Base-by-base conservation (phyloP, 1,139 yeast genomes). In the Pichia kudriavzevii region DNA sequence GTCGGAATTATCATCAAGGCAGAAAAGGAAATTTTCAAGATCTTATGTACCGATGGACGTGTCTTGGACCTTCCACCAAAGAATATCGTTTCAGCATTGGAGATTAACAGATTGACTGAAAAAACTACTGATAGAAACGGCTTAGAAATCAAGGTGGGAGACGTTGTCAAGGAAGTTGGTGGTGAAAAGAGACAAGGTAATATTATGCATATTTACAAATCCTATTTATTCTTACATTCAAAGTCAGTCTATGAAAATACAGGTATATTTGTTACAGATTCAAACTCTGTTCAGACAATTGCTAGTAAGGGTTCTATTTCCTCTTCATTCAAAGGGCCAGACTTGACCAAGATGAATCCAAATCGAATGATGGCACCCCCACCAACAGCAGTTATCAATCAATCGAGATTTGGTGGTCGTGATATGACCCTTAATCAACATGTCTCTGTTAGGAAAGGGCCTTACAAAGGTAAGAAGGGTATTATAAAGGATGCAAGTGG, bases 401-500 rank as follows among this genome's bases (percentile, higher is more conserved):
- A 38, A 33, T 34, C 44, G 7, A 64, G 68, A 45, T 67, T 61
- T 35, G 76, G 78, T 38, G 95, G 93, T 16, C 77, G 91, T 50
- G 96, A 87, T 56, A 73, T 75, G 34, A 75, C 91, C 26, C 53
- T 88, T 26, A 82, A 84, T 46, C 85, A 84, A 54, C 81, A 83
- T 40, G 95, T 91, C 21, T 76, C 88, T 42, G 82, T 93, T 32
- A 77, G 84, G 22, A 77, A 82, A 49, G 95, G 97, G 6, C 88
- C 88, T 44, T 85, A 88, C 60, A 93, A 91, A 62, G 97, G 98
- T 28, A 74, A 87, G 48, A 79, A 81, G 66, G 99, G 98, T 55
- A 82, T 84, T 47, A 87, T 93, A 27, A 82, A 83, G 44, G 97
- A 91, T 55, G 84, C 95, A 11, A 93, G 87, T 48, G 98, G 94